These are phyloP conservation scores for Clohesyomyces aquaticus DNA, from an alignment of 495 filamentous ascomycete species.

Conservation along the genomic window DNA sequence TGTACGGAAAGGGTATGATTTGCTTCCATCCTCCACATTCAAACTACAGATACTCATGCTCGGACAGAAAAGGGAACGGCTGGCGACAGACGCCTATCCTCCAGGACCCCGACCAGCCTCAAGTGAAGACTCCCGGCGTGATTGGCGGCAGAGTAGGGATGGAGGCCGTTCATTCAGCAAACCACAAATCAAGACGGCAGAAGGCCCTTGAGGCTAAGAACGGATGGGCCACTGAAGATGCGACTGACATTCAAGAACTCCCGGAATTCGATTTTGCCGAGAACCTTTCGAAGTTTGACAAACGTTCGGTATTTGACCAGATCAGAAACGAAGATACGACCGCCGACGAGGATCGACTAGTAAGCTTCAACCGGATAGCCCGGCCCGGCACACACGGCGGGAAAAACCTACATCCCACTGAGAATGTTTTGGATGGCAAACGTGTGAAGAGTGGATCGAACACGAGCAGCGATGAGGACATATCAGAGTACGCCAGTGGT, in stretches of 20 bases:
- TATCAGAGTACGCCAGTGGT: slow-evolving; percentile 58
- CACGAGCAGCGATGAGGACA: slow-evolving; percentile 63
- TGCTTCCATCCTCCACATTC: slow-evolving; percentile 8
- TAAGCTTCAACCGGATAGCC: slow-evolving; percentile 80
- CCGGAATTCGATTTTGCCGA: slow-evolving; percentile 92
- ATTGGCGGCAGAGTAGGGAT: slow-evolving; percentile 36
- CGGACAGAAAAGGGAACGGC: slow-evolving; percentile 55
- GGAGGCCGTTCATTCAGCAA: slow-evolving; percentile 35
- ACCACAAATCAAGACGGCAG: slow-evolving; percentile 46
- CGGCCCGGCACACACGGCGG: slow-evolving; percentile 79
- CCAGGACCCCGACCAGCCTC: slow-evolving; percentile 50
- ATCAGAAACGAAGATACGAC: slow-evolving; percentile 85
- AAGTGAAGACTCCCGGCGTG: slow-evolving; percentile 37
- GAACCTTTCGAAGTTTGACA: slow-evolving; percentile 91
- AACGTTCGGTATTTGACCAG: slow-evolving; percentile 82
- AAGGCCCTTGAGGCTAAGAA: slow-evolving; percentile 66
- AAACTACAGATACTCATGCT: slow-evolving; percentile 2
- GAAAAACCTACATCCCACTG: slow-evolving; percentile 88
- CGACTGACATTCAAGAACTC: slow-evolving; percentile 93
- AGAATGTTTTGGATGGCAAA: slow-evolving; percentile 78
- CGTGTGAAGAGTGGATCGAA: slow-evolving; percentile 58
- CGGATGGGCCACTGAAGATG: slow-evolving; percentile 96
- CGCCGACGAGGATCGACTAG: slow-evolving; percentile 84
- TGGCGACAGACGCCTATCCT: slow-evolving; percentile 86
- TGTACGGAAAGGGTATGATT: slow-evolving; percentile 34